Base-by-base conservation (phyloP, 2,329 filamentous ascomycete genomes). In the Chaetomium globosum region DNA sequence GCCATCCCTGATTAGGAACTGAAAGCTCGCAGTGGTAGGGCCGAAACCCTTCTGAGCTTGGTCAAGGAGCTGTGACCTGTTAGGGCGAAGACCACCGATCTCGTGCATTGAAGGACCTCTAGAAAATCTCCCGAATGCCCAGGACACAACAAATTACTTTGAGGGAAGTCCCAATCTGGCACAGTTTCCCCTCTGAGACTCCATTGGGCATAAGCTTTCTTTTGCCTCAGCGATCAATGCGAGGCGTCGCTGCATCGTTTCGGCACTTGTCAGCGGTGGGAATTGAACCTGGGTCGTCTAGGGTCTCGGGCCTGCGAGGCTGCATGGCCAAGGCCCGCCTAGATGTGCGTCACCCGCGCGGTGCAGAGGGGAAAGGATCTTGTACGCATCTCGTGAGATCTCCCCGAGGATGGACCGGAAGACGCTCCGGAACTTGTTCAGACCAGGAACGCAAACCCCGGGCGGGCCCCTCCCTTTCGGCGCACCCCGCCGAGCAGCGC, bases 11-110 rank as follows among this genome's bases (percentile, higher is more conserved):
- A 65, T 67, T 13, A 60, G 68, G 70, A 58, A 43, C 16, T 7
- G 16, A 6, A 71, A 69, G 12, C 53, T 63, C 68, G 66, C 68
- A 67, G 31, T 23, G 33, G 64, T 63, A 31, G 31, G 43, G 62
- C 69, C 69, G 68, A 70, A 62, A 8, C 62, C 56, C 51, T 54
- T 49, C 30, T 26, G 28, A 59, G 39, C 19, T 21, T 10, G 21
- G 39, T 19, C 39, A 43, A n/a, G 39, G 39, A 43, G 16, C 61
- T 8, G 31, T 12, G 31, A 12, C 30, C 55, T 4, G 21, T 43
- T 56, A 6, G 51, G n/a, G 28, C 52, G 7, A n/a, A 36, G 31
- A 13, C 28, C 16, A 13, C 33, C 19, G 8, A 16, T 30, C 19
- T 6, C 36, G 19, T 33, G 30, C 51, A 43, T 53, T 26, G 43